These are phyloP conservation scores for Fusarium sororula DNA, from an alignment of 2,329 filamentous ascomycete genomes.

Conservation along the genomic window DNA sequence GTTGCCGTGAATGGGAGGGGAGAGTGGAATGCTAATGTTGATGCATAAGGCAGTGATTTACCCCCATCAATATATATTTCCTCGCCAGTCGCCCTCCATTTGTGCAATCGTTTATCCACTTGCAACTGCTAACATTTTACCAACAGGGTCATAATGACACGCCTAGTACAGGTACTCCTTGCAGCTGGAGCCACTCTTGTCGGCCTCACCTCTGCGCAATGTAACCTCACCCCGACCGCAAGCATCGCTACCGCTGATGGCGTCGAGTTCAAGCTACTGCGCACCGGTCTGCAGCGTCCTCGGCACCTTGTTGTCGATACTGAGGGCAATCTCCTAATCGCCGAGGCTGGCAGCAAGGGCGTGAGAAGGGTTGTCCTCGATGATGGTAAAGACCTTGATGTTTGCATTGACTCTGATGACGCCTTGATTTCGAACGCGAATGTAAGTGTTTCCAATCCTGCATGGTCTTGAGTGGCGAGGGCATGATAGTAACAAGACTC, in stretches of 20 bases:
- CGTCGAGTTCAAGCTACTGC: background rate
- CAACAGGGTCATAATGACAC: background rate
- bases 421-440: background rate
- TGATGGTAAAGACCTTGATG: slow-evolving; percentile 1
- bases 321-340: background rate
- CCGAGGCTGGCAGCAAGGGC: background rate
- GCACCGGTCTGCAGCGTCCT: background rate
- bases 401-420: slow-evolving; percentile 6
- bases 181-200: background rate
- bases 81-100: no score
- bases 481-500: background rate
- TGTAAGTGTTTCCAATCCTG: background rate
- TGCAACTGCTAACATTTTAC: background rate
- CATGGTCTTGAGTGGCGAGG: rapidly evolving
- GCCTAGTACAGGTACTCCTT: background rate
- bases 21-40: background rate
- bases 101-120: no score
- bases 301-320: slow-evolving; percentile 5
- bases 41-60: slow-evolving; percentile 1
- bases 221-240: background rate
- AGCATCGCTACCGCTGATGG: slow-evolving; percentile 4
- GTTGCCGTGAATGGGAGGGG: background rate
- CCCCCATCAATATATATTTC: background rate
- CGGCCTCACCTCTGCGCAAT: background rate
- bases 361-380: slow-evolving; percentile 8